Base-by-base conservation (phyloP, 495 filamentous ascomycete genomes). In the Trichoderma gamsii region DNA sequence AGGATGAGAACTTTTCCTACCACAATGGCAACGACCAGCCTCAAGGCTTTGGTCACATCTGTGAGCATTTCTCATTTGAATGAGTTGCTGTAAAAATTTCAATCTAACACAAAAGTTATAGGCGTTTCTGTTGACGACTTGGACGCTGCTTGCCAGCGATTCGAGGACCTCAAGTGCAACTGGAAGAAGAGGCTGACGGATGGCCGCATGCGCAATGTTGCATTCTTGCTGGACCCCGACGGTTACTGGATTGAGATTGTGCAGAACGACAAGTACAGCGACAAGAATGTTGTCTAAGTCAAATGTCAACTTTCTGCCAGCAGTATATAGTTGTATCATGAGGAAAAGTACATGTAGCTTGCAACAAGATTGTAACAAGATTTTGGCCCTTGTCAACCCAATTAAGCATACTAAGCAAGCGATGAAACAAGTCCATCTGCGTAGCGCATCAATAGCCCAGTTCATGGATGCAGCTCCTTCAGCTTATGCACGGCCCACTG, bases 151-250 rank as follows among this genome's bases (percentile, higher is more conserved):
- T 97, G 94, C 74, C 80, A 86, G 66, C 83, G 95, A 16, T 92
- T 97, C 73, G 95, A 97, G 76, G 84, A 85, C 15, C 80, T 91
- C 73, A 86, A 89, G 11, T 89, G 94, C 35, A 87, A 87, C 77
- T 99, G 92, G 90, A 96, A 97, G 85, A 98, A 97, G 87, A 83
- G 91, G 70, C 84, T 99, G 68, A 93, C 89, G 18, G 93, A 97
- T 69, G 93, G 93, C 0, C 82, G 90, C 51, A 97, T 96, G 92
- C 92, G 90, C 84, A 90, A 93, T 73, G 88, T 97, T n/a, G 95
- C 95, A 0, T 97, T 97, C 76, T 76, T 97, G 25, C 81, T 96
- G 12, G 94, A 99, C 76, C 95, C 95, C 0, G 95, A 99, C 78
- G 87, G 86, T 32, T 97, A 96, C 75, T 95, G 92, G 91, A 86